These are phyloP conservation scores for Boletus rex-veris DNA, from an alignment of 768 basidiomycete genomes.

Conservation along the genomic window DNA sequence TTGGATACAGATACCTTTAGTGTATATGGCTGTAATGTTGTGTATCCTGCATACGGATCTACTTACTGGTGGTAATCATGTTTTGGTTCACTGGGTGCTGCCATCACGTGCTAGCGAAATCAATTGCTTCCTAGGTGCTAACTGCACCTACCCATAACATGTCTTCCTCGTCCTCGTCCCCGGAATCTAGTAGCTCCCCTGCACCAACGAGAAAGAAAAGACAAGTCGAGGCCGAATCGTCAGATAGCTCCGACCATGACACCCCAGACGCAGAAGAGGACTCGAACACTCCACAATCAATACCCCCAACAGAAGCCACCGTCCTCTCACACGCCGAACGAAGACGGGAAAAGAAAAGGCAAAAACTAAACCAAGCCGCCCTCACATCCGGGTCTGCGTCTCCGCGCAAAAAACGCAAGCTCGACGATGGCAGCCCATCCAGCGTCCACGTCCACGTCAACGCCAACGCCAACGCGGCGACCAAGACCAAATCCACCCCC, in stretches of 20 bases:
- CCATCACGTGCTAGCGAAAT: slow-evolving; percentile 7
- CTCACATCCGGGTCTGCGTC: not conserved
- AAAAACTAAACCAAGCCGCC: slow-evolving; percentile 16
- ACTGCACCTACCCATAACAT: not conserved
- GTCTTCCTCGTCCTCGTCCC: slow-evolving; percentile 24
- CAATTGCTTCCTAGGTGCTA: not conserved
- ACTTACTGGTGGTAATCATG: not conserved
- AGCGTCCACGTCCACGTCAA: not conserved
- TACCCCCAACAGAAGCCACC: slow-evolving; percentile 21
- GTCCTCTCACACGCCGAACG: slow-evolving; percentile 76
- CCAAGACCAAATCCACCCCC: not conserved
- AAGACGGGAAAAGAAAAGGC: slow-evolving; percentile 55
- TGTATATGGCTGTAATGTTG: slow-evolving; percentile 20
- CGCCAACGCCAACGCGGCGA: not conserved
- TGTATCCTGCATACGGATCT: slow-evolving; percentile 16
- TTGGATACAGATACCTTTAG: slow-evolving; percentile 13
- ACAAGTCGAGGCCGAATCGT: slow-evolving; percentile 16
- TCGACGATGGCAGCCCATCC: slow-evolving; percentile 24
- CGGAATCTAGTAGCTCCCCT: slow-evolving; percentile 32
- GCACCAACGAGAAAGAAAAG: slow-evolving; percentile 24
- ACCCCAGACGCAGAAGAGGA: slow-evolving; percentile 12
- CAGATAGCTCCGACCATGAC: slow-evolving; percentile 23
- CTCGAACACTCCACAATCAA: slow-evolving; percentile 3
- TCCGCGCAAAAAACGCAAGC: slow-evolving; percentile 46
- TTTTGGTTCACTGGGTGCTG: too few relatives aligned